Base-by-base conservation (phyloP, 2,329 filamentous ascomycete species). In the Fusarium armeniacum region DNA sequence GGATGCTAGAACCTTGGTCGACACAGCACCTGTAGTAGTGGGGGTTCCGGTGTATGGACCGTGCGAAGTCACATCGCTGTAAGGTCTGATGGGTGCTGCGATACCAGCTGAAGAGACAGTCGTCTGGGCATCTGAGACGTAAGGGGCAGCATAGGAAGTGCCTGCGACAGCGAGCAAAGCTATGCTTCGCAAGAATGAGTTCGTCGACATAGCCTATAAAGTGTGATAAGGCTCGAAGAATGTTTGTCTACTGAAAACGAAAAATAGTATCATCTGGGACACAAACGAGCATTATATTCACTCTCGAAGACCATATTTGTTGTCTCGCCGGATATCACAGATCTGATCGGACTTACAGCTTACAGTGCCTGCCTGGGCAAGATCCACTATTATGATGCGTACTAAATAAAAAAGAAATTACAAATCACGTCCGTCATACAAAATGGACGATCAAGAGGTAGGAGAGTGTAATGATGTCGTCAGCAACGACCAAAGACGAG, bases 21-120 rank as follows among this genome's bases (percentile, higher is more conserved):
- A 86, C 4, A 91, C 78, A 24, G 92, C 92, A 6, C 92, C 92
- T 0, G 88, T 93, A 0, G 88, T 91, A 0, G 90, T 92, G 0
- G 84, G 78, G 0, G 85, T 85, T 4, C 92, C 92, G 4, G 80
- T 87, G 77, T 83, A 95, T 0, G 91, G 85, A 1, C 91, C 91
- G 76, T 95, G 91, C 6, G 85, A 87, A 4, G 89, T 91, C 7
- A 88, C 82, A 32, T 91, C 86, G 38, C 84, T 87, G 16, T 84
- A 78, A 6, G 80, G 73, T n/a, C 81, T 76, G 0, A 62, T 59
- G 3, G 76, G 53, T 0, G 70, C 66, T 0, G 77, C 79, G 2
- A 76, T 38, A 2, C 77, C 72, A 5, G 65, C 71, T 1, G 79
- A 79, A 3, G 74, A 73, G 24, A 80, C 51, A 0, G 80, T 82